phyloP scores from a whole-genome alignment of 371 early-diverging fungal species.

The Encephalitozoon hellem region DNA sequence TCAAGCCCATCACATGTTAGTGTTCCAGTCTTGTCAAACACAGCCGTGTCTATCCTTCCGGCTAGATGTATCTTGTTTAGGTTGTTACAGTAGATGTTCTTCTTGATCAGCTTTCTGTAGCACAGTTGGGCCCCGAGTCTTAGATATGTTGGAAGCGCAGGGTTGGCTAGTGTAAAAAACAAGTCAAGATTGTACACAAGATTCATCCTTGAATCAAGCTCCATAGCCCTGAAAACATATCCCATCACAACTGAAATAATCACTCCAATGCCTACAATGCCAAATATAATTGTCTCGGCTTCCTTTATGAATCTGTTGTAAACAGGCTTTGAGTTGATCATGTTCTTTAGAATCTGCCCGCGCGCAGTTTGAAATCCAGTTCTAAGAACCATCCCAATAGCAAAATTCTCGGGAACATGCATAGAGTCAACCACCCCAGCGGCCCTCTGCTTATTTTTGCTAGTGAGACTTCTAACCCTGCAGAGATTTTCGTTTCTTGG shows the following conservation, averaged over 20 bases:
- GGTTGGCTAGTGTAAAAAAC: constrained; percentile 51
- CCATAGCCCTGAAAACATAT: not conserved
- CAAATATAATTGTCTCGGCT: constrained; percentile 57
- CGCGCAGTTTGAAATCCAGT: constrained; percentile 93
- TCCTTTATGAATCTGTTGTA: constrained; percentile 85
- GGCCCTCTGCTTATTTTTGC: constrained; percentile 62
- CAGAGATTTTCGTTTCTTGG: constrained; percentile 8
- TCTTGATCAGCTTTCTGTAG: constrained; percentile 68
- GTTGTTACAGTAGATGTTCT: constrained; percentile 80
- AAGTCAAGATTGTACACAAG: constrained; percentile 48
- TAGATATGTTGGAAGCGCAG: constrained; percentile 80
- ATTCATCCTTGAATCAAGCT: not conserved
- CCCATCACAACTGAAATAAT: constrained; percentile 61
- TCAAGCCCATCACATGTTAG: constrained; percentile 93
- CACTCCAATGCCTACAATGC: not conserved
- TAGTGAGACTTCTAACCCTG: constrained; percentile 19
- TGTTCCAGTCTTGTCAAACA: constrained; percentile 99
- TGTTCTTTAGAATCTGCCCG: constrained; percentile 80
- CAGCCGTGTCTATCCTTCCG: constrained; percentile 83
- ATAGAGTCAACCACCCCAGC: constrained; percentile 66
- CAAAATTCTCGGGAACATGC: constrained; percentile 62
- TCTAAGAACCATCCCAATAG: constrained; percentile 72
- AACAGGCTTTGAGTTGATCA: constrained; percentile 82
- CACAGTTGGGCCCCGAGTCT: constrained; percentile 87
- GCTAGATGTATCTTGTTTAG: constrained; percentile 84